phyloP scores from a whole-genome alignment of 2,329 filamentous ascomycete species.

The Claviceps paspali region DNA sequence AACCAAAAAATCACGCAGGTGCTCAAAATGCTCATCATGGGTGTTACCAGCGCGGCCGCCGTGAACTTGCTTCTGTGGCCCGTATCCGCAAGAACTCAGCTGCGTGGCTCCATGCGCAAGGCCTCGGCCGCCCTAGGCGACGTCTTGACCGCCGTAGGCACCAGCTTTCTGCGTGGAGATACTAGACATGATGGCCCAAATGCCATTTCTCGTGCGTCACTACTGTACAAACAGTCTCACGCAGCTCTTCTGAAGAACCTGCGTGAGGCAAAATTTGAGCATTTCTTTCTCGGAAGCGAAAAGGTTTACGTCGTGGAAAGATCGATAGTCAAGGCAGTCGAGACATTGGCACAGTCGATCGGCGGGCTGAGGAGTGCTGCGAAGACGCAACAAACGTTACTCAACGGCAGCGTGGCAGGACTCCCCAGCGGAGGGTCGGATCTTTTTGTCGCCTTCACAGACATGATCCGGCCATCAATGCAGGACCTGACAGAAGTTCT shows the following conservation, averaged over 20 bases:
- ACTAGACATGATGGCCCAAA: slow-evolving; percentile 1
- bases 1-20: slow-evolving; percentile 37
- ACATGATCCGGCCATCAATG: slow-evolving; percentile 75
- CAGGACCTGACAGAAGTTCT: slow-evolving; percentile 76
- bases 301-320: slow-evolving; percentile 60
- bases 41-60: slow-evolving; percentile 50
- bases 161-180: slow-evolving; percentile 60
- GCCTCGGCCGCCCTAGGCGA: slow-evolving; percentile 60
- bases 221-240: slow-evolving; percentile 40
- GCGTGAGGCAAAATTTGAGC: slow-evolving; percentile 70
- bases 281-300: slow-evolving; percentile 63
- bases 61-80: slow-evolving; percentile 64
- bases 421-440: slow-evolving; percentile 34
- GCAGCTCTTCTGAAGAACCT: slow-evolving; percentile 46
- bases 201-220: slow-evolving; percentile 15
- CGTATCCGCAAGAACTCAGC: slow-evolving; percentile 52
- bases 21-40: slow-evolving; percentile 63
- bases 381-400: slow-evolving; percentile 66
- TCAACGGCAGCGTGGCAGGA: slow-evolving; percentile 27
- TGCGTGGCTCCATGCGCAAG: slow-evolving; percentile 56
- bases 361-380: slow-evolving; percentile 77
- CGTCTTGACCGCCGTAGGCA: slow-evolving; percentile 63
- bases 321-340: slow-evolving; percentile 62
- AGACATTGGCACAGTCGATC: slow-evolving; percentile 68
- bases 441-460: slow-evolving; percentile 76